Evolutionary conservation across 805 yeast genomes (phyloP), one percentile per base, ranked within the genome.

Genomic region (Ogataea parapolymorpha): DNA sequence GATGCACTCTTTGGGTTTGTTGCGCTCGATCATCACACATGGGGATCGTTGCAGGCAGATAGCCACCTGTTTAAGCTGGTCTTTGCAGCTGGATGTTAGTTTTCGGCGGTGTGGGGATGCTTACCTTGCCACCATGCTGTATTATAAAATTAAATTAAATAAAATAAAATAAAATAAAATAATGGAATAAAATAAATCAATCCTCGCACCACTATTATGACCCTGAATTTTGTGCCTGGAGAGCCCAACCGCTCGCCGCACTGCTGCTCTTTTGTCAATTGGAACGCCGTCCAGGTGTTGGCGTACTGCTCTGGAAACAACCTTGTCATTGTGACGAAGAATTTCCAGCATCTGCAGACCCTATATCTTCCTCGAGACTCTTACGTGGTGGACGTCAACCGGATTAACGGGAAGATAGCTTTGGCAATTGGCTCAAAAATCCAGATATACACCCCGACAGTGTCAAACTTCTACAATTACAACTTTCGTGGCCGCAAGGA

Each of bases 41-140:
- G 98, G 98, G 5, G 97, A 89, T 57, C 97, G 77, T 62, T 91
- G 99, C 35, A 91, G 73, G 61, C 99, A 91, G 15, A 91, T 81
- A 8, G 98, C 98, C 43, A 93, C 86, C n/a, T 95, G 96, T 54
- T 79, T 88, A 56, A 90, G 79, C 59, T 91, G 95, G 63, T 91
- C 99, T 57, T 85, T 83, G 63, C 99, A 91, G 72, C 96, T 89
- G 45, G 6, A 12, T 12, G 32, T 39, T 36, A 43, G 40, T 11
- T n/a, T 18, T 15, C 18, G 31, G 33, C 9, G 24, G 41, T 36
- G 34, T 14, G 22, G 15, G 40, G 23, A 37, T 13, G 61, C 74
- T 43, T 56, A 70, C 74, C 74, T 71, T 33, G 81, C 82, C 39
- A 77, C 82, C 83, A 78, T 76, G 18, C 7, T 14, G 11, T 28